Conservation (phyloP, 1,139 yeast genomes). For the Scheffersomyces segobiensis region DNA sequence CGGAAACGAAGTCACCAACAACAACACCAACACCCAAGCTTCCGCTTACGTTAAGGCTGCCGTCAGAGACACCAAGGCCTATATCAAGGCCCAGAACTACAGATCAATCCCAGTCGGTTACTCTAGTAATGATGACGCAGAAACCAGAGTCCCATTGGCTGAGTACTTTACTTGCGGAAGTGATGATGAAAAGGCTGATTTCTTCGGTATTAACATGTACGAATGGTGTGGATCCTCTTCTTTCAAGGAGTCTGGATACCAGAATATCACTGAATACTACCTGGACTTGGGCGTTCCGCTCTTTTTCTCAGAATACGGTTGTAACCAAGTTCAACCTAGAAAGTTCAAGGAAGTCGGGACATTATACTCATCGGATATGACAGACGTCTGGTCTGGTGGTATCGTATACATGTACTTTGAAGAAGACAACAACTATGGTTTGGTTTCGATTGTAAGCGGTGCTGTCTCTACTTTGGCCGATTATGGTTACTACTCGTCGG, state of each 20-base stretch:
- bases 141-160: conserved; percentile 72
- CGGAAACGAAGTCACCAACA: conserved; percentile 83
- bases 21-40: conserved; percentile 49
- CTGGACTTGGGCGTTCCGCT: conserved; percentile 71
- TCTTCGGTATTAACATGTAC: conserved; percentile 88
- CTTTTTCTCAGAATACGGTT: conserved; percentile 85
- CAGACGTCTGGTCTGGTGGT: conserved; percentile 88
- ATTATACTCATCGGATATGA: conserved; percentile 40
- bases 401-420: conserved; percentile 82
- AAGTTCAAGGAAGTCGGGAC: conserved; percentile 65
- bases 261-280: conserved; percentile 58
- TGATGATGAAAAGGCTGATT: conserved; percentile 72
- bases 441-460: conserved; percentile 54
- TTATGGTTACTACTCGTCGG: conserved; percentile 54
- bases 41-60: conserved; percentile 91
- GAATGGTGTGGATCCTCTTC: conserved; percentile 85
- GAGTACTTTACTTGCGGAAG: conserved; percentile 79
- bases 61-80: conserved; percentile 85
- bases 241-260: conserved; percentile 73
- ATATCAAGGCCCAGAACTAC: conserved; percentile 62
- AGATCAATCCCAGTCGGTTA: conserved; percentile 89
- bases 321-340: conserved; percentile 65
- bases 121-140: conserved; percentile 83
- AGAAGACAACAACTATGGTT: conserved; percentile 80
- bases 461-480: conserved; percentile 45